These are phyloP conservation scores for Pythium scleroteichum DNA, from an alignment of 352 stramenopile genomes.

Conservation along the genomic window DNA sequence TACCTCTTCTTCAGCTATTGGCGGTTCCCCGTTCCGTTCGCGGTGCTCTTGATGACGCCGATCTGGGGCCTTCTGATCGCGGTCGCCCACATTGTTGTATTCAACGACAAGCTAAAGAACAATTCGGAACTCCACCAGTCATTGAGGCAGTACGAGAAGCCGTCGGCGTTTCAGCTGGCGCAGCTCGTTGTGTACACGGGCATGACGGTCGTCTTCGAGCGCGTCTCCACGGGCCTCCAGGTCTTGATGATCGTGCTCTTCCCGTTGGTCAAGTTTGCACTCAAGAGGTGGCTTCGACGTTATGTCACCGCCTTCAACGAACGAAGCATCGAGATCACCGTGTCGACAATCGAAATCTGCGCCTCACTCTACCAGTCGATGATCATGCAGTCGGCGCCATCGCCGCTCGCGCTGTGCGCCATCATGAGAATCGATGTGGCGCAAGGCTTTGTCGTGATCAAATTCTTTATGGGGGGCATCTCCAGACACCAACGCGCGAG, in stretches of 20 bases:
- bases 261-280: conserved; percentile 7
- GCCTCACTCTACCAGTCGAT: conserved; percentile 20
- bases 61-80: neutral
- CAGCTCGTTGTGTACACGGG: conserved; percentile 10
- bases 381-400: conserved; percentile 13
- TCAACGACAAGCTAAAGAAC: neutral
- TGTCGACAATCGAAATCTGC: conserved; percentile 9
- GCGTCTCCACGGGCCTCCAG: neutral
- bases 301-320: conserved; percentile 1
- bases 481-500: neutral
- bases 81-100: conserved; percentile 3
- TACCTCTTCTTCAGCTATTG: neutral
- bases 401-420: conserved; percentile 1
- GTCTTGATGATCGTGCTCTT: conserved; percentile 5
- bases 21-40: conserved; percentile 8
- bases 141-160: neutral
- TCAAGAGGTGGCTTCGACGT: conserved; percentile 5
- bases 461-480: conserved; percentile 6
- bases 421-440: conserved; percentile 11
- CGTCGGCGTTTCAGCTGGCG: neutral
- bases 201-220: conserved; percentile 7
- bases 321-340: conserved; percentile 3
- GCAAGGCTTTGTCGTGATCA: conserved; percentile 6
- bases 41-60: neutral
- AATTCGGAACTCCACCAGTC: neutral